Percentiles rank a stretch among this genome's conserved stretches.
These are phyloP conservation scores for Fusarium falciforme DNA, from an alignment of 2,329 filamentous ascomycete species.

Conservation along the genomic window DNA sequence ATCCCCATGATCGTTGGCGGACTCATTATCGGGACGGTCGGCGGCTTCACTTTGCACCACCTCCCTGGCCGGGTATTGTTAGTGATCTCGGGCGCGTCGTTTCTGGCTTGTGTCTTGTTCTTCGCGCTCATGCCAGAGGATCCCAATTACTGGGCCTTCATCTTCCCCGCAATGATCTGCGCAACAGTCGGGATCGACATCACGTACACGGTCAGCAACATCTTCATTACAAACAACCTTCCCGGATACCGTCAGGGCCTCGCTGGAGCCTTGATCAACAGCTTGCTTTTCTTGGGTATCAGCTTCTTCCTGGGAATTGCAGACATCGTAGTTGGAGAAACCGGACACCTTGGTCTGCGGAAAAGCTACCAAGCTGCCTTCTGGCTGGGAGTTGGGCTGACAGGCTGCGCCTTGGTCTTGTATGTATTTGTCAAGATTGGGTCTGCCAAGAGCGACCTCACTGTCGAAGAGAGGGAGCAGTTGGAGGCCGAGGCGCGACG, in stretches of 20 bases:
- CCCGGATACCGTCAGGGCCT: background rate
- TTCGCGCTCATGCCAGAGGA: background rate
- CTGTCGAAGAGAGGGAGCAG: constrained; percentile 27
- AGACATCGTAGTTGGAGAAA: constrained; percentile 61
- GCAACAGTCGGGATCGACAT: constrained; percentile 73
- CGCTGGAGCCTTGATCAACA: constrained; percentile 4
- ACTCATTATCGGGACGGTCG: background rate
- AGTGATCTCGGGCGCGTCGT: background rate
- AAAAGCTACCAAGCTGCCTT: constrained; percentile 33
- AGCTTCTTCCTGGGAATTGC: constrained; percentile 36
- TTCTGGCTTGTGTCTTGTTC: background rate
- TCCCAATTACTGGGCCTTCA: constrained; percentile 69
- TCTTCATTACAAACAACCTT: constrained; percentile 44
- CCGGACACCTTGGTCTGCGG: constrained; percentile 51
- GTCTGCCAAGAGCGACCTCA: constrained; percentile 32
- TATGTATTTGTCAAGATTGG: constrained; percentile 26
- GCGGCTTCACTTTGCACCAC: constrained; percentile 5
- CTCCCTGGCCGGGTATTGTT: background rate
- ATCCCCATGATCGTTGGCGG: constrained; percentile 2
- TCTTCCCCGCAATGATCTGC: constrained; percentile 69
- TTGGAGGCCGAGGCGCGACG: constrained; percentile 21
- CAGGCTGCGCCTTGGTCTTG: constrained; percentile 14
- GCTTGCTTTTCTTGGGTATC: constrained; percentile 4
- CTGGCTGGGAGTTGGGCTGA: constrained; percentile 27
- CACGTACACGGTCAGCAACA: constrained; percentile 71